These are phyloP conservation scores for Aureobasidium sp. DNA, from an alignment of 2,329 filamentous ascomycete species.

Conservation along the genomic window DNA sequence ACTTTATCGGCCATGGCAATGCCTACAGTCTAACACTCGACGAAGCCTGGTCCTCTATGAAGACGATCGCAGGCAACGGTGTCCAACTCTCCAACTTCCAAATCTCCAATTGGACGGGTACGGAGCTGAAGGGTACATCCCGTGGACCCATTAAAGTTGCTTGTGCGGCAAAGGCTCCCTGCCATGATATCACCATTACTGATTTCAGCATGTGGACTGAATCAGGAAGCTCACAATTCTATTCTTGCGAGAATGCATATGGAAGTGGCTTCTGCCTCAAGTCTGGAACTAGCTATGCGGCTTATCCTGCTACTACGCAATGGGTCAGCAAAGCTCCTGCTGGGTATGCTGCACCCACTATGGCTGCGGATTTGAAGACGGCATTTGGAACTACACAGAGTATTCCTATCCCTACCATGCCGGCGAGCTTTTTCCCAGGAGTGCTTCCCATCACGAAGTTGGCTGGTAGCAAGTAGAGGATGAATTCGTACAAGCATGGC, in stretches of 20 bases:
- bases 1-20: slow-evolving; percentile 55
- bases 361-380: slow-evolving; percentile 29
- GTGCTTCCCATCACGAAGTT: slow-evolving; percentile 11
- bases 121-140: slow-evolving; percentile 41
- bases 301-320: slow-evolving; percentile 30
- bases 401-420: slow-evolving; percentile 38
- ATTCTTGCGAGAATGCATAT: slow-evolving; percentile 46
- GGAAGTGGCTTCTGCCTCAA: slow-evolving; percentile 43
- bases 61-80: slow-evolving; percentile 39
- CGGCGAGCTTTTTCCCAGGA: slow-evolving; percentile 35
- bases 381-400: slow-evolving; percentile 29
- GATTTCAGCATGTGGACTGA: slow-evolving; percentile 51
- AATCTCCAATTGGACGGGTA: slow-evolving; percentile 52
- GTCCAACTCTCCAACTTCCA: slow-evolving; percentile 48
- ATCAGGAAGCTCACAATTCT: slow-evolving; percentile 32
- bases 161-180: slow-evolving; percentile 47
- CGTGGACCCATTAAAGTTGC: slow-evolving; percentile 49
- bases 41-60: slow-evolving; percentile 45
- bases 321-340: slow-evolving; percentile 32
- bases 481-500: too few species aligned
- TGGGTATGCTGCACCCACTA: slow-evolving; percentile 33
- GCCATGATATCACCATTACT: slow-evolving; percentile 44
- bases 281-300: slow-evolving; percentile 21
- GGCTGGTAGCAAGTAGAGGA: slow-evolving; percentile 7
- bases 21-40: slow-evolving; percentile 53